phyloP scores from a whole-genome alignment of 495 filamentous ascomycete species.

The Collariella sp. region DNA sequence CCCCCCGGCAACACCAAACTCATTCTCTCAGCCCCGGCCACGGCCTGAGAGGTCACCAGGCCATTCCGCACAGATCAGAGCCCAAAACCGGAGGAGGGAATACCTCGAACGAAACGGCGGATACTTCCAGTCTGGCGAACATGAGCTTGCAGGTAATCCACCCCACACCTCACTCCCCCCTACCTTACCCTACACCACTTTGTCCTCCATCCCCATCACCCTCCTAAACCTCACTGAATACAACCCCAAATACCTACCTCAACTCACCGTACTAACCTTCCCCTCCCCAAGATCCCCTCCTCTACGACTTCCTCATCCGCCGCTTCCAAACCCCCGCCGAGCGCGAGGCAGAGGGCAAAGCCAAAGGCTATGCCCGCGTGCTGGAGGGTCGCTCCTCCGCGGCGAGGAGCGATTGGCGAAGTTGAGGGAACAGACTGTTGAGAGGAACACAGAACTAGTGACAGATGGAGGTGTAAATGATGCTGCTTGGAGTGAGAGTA shows the following conservation, averaged over 20 bases:
- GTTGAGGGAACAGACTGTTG: constrained; percentile 40
- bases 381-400: constrained; percentile 62
- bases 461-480: not conserved
- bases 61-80: constrained; percentile 27
- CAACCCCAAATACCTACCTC: not conserved
- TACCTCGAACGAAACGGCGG: constrained; percentile 33
- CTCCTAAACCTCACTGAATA: not conserved
- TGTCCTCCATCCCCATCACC: not conserved
- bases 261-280: not conserved
- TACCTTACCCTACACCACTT: not conserved
- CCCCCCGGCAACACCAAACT: constrained; percentile 9
- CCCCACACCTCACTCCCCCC: not conserved
- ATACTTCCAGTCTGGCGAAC: constrained; percentile 35
- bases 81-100: constrained; percentile 37
- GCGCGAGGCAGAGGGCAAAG: constrained; percentile 59
- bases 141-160: constrained; percentile 36
- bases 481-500: not conserved
- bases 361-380: constrained; percentile 64
- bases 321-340: constrained; percentile 68
- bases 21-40: constrained; percentile 28
- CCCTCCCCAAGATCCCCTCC: constrained; percentile 53
- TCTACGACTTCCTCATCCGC: constrained; percentile 72
- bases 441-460: constrained; percentile 7
- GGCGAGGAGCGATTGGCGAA: constrained; percentile 66
- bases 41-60: constrained; percentile 30